Evolutionary conservation across 2,329 filamentous ascomycete genomes (phyloP), one percentile per base, ranked within the genome.

Genomic region (Metarhizium robertsii): DNA sequence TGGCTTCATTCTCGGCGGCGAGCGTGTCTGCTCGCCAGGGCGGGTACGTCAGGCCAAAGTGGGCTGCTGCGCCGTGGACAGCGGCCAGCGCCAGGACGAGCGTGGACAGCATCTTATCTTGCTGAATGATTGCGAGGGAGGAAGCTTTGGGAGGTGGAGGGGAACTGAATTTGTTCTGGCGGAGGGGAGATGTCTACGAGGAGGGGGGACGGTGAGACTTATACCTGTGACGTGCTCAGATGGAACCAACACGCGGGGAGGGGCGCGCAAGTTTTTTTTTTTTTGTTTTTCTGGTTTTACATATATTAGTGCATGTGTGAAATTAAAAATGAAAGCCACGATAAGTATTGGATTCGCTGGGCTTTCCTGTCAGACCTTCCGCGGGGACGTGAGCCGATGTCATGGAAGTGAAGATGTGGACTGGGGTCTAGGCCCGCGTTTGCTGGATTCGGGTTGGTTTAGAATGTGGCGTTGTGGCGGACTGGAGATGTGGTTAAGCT

Each of bases 1-100:
- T 64, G 14, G 64, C 64, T 55, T 69, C 70, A 34, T 66, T 66
- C 56, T 64, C 67, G 20, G 66, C 61, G 25, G 64, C 60, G 45
- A 81, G 71, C 0, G 75, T 77, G 63, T 80, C 71, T 56, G 68
- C 72, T 57, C 79, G 73, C 78, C 76, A 79, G 2, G 64, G 51
- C 4, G 79, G 79, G 62, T 76, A 79, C 13, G 64, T 61, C 55
- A 81, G 63, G 45, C 66, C 67, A 64, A 79, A 81, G 65, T 81
- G 79, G 45, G 77, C 78, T 25, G 71, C 64, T 40, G 68, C 73
- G 34, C 73, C 62, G 46, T 70, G 68, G 20, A 65, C 64, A 38
- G 67, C 66, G 34, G 70, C 67, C 60, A 76, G 57, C 53, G 66
- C 59, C 61, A 71, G 53, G 38, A 72, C 53, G 38, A 65, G 61